phyloP scores from a whole-genome alignment of 495 filamentous ascomycete species.

The Aspergillus biplanus region DNA sequence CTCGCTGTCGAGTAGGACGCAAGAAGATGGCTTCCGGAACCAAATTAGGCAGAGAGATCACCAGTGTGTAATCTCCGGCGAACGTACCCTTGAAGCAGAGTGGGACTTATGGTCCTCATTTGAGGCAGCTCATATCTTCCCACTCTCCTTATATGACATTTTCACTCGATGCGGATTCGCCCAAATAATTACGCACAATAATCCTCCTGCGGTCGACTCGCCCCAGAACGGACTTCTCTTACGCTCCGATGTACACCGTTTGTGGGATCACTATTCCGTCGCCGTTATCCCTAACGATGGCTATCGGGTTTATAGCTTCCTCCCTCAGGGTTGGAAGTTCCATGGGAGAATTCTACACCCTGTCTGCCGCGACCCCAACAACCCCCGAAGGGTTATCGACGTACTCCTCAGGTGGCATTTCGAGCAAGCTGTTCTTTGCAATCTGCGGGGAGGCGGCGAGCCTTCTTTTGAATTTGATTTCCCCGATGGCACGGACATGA shows the following conservation, averaged over 20 bases:
- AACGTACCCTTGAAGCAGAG: background rate
- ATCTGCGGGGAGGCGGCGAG: background rate
- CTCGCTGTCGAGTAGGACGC: too few relatives aligned
- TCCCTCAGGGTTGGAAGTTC: background rate
- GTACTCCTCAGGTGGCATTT: background rate
- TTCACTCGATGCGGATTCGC: background rate
- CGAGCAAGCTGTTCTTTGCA: conserved; percentile 2
- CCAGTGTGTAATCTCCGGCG: background rate
- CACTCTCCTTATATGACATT: background rate
- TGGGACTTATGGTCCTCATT: background rate
- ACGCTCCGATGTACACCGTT: background rate
- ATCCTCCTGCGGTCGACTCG: background rate
- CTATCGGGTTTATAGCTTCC: background rate
- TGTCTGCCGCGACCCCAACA: background rate
- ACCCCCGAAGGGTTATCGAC: background rate
- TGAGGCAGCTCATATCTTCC: background rate
- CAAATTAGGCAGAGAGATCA: background rate
- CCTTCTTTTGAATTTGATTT: background rate
- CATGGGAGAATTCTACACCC: background rate
- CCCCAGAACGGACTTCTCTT: background rate
- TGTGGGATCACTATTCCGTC: background rate
- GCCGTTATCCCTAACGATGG: background rate
- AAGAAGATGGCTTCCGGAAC: background rate
- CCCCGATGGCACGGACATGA: background rate
- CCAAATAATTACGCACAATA: background rate